Percentiles rank a stretch among this genome's conserved stretches.
phyloP scores from a whole-genome alignment of 1,284 basidiomycete genomes.

The Kwoniella shivajii region DNA sequence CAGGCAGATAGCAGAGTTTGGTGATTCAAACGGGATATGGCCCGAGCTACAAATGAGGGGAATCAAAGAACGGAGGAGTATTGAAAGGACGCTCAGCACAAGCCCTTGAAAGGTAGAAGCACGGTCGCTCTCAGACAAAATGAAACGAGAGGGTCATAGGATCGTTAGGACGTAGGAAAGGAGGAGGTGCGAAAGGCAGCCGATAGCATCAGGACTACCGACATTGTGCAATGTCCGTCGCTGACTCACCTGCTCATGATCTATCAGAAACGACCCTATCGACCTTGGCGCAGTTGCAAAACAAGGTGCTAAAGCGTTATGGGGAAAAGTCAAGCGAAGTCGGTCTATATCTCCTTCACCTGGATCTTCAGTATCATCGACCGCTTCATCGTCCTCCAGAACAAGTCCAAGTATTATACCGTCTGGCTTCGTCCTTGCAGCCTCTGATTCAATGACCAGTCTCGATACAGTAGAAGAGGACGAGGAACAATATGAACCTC shows the following conservation, averaged over 20 bases:
- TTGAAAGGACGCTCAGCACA: too few species aligned
- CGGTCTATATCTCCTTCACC: constrained; percentile 13
- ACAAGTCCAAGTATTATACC: background rate
- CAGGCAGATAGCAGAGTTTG: too few species aligned
- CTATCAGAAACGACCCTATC: constrained; percentile 28
- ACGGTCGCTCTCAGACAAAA: too few species aligned
- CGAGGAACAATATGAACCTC: constrained; percentile 3
- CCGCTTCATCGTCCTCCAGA: constrained; percentile 11
- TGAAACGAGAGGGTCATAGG: too few species aligned
- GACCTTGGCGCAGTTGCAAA: constrained; percentile 47
- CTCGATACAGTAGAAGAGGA: constrained; percentile 17
- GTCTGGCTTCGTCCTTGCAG: background rate
- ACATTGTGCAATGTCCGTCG: too few species aligned
- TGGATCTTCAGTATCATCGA: constrained; percentile 6
- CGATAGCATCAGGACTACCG: too few species aligned
- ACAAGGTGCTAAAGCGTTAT: constrained; percentile 44
- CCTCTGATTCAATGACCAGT: background rate
- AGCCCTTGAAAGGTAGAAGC: too few species aligned
- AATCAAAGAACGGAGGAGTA: background rate
- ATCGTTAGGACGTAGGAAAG: too few species aligned
- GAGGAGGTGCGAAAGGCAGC: too few species aligned
- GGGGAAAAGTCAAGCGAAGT: constrained; percentile 38
- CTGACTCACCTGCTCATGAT: background rate
- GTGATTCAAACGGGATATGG: background rate
- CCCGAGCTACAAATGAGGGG: background rate